Evolutionary conservation across 345 rosid species (phyloP).

Genomic region (Rhodomyrtus tomentosa): DNA sequence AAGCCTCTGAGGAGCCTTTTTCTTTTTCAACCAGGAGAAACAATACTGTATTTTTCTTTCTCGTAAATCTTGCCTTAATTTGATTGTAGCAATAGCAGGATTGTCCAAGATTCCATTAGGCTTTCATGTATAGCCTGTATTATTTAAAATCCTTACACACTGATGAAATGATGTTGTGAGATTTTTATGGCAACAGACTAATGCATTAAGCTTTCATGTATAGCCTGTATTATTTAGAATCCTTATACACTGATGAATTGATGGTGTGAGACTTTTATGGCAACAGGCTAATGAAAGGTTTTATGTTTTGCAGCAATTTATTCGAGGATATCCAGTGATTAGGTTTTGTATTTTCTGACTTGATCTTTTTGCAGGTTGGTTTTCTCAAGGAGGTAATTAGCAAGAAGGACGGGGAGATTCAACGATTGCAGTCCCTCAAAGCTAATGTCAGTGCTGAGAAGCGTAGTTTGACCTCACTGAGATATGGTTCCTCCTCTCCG

Average conservation of each 20-base stretch:
- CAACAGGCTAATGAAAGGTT: not conserved
- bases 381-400: conserved; percentile 53
- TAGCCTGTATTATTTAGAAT: not conserved
- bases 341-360: not conserved
- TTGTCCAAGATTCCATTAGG: not conserved
- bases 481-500: conserved; percentile 59
- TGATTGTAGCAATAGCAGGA: not conserved
- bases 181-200: not conserved
- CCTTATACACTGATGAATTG: not conserved
- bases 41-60: not conserved
- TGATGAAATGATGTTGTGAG: not conserved
- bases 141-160: not conserved
- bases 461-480: conserved; percentile 28
- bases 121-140: not conserved
- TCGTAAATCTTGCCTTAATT: not conserved
- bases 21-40: not conserved
- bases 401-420: conserved; percentile 81
- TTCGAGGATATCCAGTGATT: not conserved
- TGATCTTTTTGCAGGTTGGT: conserved; percentile 39
- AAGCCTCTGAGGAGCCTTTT: not conserved
- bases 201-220: not conserved
- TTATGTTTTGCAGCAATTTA: too few relatives aligned
- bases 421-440: conserved; percentile 40
- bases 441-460: conserved; percentile 30
- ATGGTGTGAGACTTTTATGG: not conserved